These are phyloP conservation scores for Aspergillus japonicus DNA, from an alignment of 2,329 filamentous ascomycete species.

Conservation along the genomic window DNA sequence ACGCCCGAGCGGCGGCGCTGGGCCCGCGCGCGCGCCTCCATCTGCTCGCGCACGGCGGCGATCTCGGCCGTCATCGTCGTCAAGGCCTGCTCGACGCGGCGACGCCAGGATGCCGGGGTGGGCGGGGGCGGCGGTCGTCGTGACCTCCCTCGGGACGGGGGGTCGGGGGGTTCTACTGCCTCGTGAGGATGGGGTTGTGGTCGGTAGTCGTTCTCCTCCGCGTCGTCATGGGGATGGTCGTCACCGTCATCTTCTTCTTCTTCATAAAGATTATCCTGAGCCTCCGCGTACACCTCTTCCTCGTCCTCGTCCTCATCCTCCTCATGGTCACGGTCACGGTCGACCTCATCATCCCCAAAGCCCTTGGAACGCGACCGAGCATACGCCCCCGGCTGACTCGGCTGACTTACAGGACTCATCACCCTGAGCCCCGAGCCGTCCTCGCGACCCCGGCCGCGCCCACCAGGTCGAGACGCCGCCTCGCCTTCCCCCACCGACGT, in stretches of 20 bases:
- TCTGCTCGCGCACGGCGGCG: constrained; percentile 86
- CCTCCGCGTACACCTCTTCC: constrained; percentile 38
- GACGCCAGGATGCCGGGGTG: constrained; percentile 62
- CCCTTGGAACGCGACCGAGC: constrained; percentile 6
- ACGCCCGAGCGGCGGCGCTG: constrained; percentile 64
- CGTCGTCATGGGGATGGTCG: background rate
- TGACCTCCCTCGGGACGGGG: constrained; percentile 9
- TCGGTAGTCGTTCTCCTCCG: constrained; percentile 4
- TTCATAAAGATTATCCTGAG: constrained; percentile 35
- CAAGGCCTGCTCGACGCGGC: constrained; percentile 78
- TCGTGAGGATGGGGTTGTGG: constrained; percentile 5
- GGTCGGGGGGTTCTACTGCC: constrained; percentile 13
- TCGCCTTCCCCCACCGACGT: constrained; percentile 36
- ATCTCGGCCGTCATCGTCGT: constrained; percentile 90
- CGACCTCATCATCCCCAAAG: constrained; percentile 42
- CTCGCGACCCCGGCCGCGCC: background rate
- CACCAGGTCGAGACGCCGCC: background rate
- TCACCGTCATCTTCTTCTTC: constrained; percentile 22
- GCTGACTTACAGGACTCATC: constrained; percentile 79
- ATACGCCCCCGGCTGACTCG: constrained; percentile 54
- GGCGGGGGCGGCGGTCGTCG: background rate
- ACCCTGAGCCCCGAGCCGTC: constrained; percentile 61
- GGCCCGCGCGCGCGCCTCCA: constrained; percentile 73
- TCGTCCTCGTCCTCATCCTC: constrained; percentile 36
- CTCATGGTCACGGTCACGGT: constrained; percentile 33